These are phyloP conservation scores for Pythium brachiatum DNA, from an alignment of 352 stramenopile genomes.

Conservation along the genomic window DNA sequence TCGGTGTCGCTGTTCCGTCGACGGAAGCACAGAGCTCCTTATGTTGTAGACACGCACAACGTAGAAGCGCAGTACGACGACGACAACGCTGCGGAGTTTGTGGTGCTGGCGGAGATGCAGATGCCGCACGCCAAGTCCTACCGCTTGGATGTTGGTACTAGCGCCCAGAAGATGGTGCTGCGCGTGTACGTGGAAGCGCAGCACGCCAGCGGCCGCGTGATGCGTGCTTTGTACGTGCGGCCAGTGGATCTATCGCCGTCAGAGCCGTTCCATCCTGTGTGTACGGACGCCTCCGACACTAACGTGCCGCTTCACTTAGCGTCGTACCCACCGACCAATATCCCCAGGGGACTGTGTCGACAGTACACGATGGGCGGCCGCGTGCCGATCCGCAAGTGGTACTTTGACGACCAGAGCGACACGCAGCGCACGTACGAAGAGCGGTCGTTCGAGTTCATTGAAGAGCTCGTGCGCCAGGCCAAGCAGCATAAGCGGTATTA, in stretches of 20 bases:
- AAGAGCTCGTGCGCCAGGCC: slow-evolving; percentile 24
- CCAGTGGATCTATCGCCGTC: slow-evolving; percentile 31
- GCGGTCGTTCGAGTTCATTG: slow-evolving; percentile 29
- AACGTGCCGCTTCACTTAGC: slow-evolving; percentile 8
- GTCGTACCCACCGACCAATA: slow-evolving; percentile 25
- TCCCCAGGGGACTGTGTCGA: slow-evolving; percentile 30
- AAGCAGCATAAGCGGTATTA: slow-evolving; percentile 19
- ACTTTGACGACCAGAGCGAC: slow-evolving; percentile 42
- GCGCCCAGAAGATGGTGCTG: slow-evolving; percentile 24
- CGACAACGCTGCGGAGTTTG: slow-evolving; percentile 6
- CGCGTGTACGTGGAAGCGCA: slow-evolving; percentile 34
- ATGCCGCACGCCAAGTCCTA: slow-evolving; percentile 29
- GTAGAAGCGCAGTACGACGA: too few relatives aligned
- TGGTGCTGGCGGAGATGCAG: slow-evolving; percentile 31
- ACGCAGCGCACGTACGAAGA: slow-evolving; percentile 27
- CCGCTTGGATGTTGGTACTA: slow-evolving; percentile 29
- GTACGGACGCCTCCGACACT: background rate
- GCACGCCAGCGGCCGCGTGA: slow-evolving; percentile 2
- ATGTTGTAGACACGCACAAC: too few relatives aligned
- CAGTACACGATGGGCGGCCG: slow-evolving; percentile 36
- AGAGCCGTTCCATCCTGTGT: slow-evolving; percentile 28
- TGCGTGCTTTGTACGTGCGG: slow-evolving; percentile 35
- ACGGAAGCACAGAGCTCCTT: background rate
- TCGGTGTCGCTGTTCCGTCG: slow-evolving; percentile 33
- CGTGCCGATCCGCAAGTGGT: slow-evolving; percentile 41